Percentiles rank a stretch among this genome's conserved stretches.
These are phyloP conservation scores for Acidiella bohemica DNA, from an alignment of 495 filamentous ascomycete genomes.

Conservation along the genomic window DNA sequence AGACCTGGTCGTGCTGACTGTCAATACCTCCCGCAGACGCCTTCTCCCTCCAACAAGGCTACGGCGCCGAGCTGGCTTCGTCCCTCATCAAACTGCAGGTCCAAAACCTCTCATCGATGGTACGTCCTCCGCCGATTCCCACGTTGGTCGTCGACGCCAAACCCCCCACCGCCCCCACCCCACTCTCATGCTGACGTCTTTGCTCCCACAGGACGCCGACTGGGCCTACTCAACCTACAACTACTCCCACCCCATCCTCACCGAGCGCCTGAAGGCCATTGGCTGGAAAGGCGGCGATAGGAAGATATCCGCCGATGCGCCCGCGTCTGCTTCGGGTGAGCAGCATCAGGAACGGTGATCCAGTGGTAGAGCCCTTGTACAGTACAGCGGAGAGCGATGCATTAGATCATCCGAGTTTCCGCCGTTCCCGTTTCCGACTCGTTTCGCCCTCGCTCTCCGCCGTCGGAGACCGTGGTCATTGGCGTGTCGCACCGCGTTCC, in stretches of 20 bases:
- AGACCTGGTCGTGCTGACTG: no score
- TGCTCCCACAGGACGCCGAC: conserved; percentile 53
- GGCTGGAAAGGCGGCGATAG: conserved; percentile 62
- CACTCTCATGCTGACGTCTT: not conserved
- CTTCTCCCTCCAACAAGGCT: conserved; percentile 80
- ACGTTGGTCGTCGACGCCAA: not conserved
- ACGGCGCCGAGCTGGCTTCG: conserved; percentile 66
- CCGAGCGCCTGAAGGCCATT: conserved; percentile 80
- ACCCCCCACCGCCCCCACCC: not conserved
- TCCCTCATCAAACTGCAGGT: conserved; percentile 95
- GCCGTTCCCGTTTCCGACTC: no score
- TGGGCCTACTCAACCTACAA: conserved; percentile 97
- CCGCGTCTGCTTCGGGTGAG: not conserved
- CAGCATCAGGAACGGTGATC: conserved; percentile 13
- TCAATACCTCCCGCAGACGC: conserved; percentile 37
- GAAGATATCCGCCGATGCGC: conserved; percentile 8
- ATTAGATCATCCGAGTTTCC: no score
- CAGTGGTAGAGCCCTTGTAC: conserved; percentile 3
- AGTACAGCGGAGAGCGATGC: no score
- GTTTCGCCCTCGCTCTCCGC: no score
- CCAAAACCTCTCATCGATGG: conserved; percentile 92
- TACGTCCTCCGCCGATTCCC: no score
- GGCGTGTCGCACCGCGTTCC: no score
- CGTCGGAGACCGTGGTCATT: no score
- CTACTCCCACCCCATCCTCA: conserved; percentile 92